These are phyloP conservation scores for Gynandropsis gynandra DNA, from an alignment of 345 rosid genomes.

Conservation along the genomic window DNA sequence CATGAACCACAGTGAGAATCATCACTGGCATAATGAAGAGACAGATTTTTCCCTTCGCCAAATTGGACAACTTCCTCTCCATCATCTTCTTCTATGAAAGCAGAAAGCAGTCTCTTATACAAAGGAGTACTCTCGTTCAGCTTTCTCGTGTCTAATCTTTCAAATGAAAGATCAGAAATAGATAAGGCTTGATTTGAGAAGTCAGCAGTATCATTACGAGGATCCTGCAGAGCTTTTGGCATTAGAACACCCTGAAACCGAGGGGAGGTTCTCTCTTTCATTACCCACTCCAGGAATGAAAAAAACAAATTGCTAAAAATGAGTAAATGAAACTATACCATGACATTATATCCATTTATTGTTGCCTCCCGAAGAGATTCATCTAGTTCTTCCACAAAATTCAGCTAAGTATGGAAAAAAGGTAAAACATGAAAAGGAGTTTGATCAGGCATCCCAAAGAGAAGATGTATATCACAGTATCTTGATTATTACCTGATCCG, in stretches of 20 bases:
- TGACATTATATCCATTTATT: slow-evolving; percentile 34
- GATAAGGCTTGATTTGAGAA: slow-evolving; percentile 34
- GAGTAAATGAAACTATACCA: slow-evolving; percentile 37
- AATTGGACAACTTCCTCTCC: slow-evolving; percentile 57
- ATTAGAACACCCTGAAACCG: slow-evolving; percentile 39
- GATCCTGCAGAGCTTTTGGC: slow-evolving; percentile 32
- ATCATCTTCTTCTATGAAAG: slow-evolving; percentile 92
- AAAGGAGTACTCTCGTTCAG: slow-evolving; percentile 60
- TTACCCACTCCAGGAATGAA: slow-evolving; percentile 6
- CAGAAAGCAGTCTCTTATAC: slow-evolving; percentile 82
- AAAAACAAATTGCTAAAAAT: slow-evolving; percentile 13
- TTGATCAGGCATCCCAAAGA: slow-evolving; percentile 11
- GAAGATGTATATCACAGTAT: slow-evolving; percentile 9
- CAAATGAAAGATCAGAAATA: slow-evolving; percentile 37
- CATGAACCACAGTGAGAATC: slow-evolving; percentile 97
- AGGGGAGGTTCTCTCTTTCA: slow-evolving; percentile 6
- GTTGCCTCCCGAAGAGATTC: slow-evolving; percentile 57
- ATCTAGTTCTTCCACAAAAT: slow-evolving; percentile 60
- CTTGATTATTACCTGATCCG: slow-evolving; percentile 60
- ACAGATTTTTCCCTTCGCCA: slow-evolving; percentile 59
- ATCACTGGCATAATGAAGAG: slow-evolving; percentile 84
- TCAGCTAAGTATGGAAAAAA: slow-evolving; percentile 40
- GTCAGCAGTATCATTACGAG: slow-evolving; percentile 35
- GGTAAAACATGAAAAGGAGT: slow-evolving; percentile 10
- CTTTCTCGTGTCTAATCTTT: slow-evolving; percentile 43